Conservation (phyloP, 768 basidiomycete species). For the Coprinopsis marcescibilis region DNA sequence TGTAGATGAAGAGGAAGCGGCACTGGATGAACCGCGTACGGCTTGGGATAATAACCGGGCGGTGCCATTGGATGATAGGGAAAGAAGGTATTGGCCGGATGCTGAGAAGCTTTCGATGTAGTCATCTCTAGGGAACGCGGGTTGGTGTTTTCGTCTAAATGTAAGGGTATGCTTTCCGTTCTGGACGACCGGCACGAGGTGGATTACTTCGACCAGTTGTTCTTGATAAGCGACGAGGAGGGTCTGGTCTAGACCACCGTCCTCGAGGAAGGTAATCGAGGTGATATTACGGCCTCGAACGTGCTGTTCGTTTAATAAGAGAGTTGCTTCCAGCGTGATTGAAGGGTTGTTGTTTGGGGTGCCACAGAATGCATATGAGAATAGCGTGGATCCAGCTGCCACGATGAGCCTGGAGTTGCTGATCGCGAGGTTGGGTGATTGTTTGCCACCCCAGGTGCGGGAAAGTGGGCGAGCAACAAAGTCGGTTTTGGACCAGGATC, state of each 20-base stretch:
- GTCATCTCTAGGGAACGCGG: constrained; percentile 34
- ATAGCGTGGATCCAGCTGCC: constrained; percentile 52
- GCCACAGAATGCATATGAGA: constrained; percentile 47
- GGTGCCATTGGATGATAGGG: constrained; percentile 52
- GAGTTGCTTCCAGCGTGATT: constrained; percentile 42
- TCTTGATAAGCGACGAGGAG: constrained; percentile 56
- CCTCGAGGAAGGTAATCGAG: constrained; percentile 42
- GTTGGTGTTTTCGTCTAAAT: constrained; percentile 18
- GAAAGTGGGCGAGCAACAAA: constrained; percentile 66
- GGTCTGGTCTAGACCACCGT: constrained; percentile 36
- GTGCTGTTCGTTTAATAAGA: constrained; percentile 30
- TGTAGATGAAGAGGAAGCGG: constrained; percentile 19
- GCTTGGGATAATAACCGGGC: constrained; percentile 22
- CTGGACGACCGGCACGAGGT: constrained; percentile 16
- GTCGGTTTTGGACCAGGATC: constrained; percentile 40
- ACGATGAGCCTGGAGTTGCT: constrained; percentile 52
- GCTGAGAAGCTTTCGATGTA: constrained; percentile 53
- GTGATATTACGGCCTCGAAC: constrained; percentile 46
- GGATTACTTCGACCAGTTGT: constrained; percentile 48
- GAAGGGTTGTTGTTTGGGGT: constrained; percentile 31
- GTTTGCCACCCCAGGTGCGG: constrained; percentile 48
- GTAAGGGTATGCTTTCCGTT: constrained; percentile 16
- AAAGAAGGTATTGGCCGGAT: constrained; percentile 39
- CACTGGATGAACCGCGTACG: constrained; percentile 8
- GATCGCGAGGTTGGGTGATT: constrained; percentile 53